Conservation (phyloP, 1,284 basidiomycete species). For the Agaricales sp. region DNA sequence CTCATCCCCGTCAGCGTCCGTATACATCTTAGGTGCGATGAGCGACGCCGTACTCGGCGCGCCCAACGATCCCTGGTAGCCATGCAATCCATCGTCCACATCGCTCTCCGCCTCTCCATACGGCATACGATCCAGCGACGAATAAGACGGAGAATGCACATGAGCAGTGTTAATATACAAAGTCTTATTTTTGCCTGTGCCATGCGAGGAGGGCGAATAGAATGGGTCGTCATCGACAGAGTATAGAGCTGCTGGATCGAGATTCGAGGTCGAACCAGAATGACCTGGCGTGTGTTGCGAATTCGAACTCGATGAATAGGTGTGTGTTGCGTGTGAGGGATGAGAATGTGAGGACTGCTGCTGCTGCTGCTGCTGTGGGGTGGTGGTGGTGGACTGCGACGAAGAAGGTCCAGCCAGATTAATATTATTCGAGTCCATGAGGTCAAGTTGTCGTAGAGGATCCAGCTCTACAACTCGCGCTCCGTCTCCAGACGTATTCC, state of each 20-base stretch:
- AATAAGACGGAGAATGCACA: background rate
- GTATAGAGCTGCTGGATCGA: slow-evolving; percentile 14
- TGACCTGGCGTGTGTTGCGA: too few relatives aligned
- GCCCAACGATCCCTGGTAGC: slow-evolving; percentile 25
- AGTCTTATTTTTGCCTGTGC: background rate
- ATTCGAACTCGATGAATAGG: too few relatives aligned
- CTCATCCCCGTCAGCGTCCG: too few relatives aligned
- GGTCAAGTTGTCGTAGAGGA: slow-evolving; percentile 30
- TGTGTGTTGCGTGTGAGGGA: too few relatives aligned
- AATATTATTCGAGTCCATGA: too few relatives aligned
- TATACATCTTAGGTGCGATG: slow-evolving; percentile 28
- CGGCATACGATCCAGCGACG: slow-evolving; percentile 6
- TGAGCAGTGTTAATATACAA: background rate
- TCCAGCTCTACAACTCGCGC: slow-evolving; percentile 30
- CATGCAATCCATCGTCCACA: slow-evolving; percentile 14
- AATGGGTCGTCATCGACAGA: slow-evolving; percentile 35
- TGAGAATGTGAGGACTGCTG: too few relatives aligned
- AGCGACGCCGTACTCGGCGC: slow-evolving; percentile 43
- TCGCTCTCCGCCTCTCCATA: slow-evolving; percentile 14
- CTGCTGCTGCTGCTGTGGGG: slow-evolving; percentile 12
- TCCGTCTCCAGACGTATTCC: slow-evolving; percentile 49
- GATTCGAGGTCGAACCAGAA: slow-evolving; percentile 12
- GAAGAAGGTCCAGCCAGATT: too few relatives aligned
- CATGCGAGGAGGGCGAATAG: slow-evolving; percentile 19
- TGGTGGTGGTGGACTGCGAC: slow-evolving; percentile 18